Base-by-base conservation (phyloP, 2,329 filamentous ascomycete species). In the Penicillium sp. region DNA sequence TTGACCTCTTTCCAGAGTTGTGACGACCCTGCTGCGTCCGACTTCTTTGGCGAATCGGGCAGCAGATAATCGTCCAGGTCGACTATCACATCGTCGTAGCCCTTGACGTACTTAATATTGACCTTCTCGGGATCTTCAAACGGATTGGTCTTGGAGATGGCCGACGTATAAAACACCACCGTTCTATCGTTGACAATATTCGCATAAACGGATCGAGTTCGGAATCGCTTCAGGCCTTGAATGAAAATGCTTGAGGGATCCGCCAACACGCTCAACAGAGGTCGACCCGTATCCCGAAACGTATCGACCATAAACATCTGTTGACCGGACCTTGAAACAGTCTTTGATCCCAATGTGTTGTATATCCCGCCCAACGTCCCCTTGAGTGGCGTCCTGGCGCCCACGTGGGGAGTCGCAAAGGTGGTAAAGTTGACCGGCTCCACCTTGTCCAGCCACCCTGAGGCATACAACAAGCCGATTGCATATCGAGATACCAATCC, bases 361-460 rank as follows among this genome's bases (percentile, higher is more conserved):
- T 76, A 96, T 48, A 86, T 72, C 63, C 77, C 80, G 63, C 82
- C 83, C 48, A 79, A 75, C 71, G 79, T 78, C 12, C 86, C 86
- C 40, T 79, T 80, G 38, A 83, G 69, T 1, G 87, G 86, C 1
- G 82, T 81, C 43, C 85, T 77, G 1, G 86, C 85, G n/a, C 87
- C 87, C 6, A 90, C 76, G 68, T 90, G 87, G 25, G 87, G 91
- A 29, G 86, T 85, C 4, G 87, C 91, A 69, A 97, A 96, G 1
- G 90, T 95, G 2, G 86, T 88, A 69, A 97, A 96, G 74, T 95
- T 96, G 80, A 91, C 80, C 55, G 91, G 91, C 63, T 89, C 78
- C 26, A 97, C 76, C 49, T 78, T 77, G 48, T 95, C 84, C 48
- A 97, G 83, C 49, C 88, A 76, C 7, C 90, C 89, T 60, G 86